phyloP scores from a whole-genome alignment of 345 rosid species.

The Brassica incana region DNA sequence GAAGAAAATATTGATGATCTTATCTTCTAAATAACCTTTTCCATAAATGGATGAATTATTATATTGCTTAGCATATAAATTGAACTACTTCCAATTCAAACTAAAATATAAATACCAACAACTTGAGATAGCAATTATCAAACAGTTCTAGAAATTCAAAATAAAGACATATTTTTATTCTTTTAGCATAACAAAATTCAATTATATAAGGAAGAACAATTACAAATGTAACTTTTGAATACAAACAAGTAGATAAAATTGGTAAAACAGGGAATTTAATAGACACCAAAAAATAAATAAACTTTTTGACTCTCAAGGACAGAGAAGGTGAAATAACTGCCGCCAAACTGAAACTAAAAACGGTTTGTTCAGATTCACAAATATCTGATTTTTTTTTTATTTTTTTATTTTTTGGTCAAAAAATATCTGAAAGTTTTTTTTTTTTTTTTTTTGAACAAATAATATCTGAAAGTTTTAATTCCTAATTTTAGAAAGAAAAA shows the following conservation, averaged over 20 bases:
- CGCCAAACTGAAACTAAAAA: slow-evolving; percentile 7
- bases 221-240: not conserved
- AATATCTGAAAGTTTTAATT: not conserved
- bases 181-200: not conserved
- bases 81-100: not conserved
- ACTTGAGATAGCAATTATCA: not conserved
- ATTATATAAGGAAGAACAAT: not conserved
- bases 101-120: slow-evolving; percentile 12
- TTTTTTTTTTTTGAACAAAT: too few relatives aligned
- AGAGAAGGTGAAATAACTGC: slow-evolving; percentile 10
- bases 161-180: not conserved
- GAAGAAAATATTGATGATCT: not conserved
- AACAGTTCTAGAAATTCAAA: not conserved
- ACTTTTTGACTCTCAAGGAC: not conserved
- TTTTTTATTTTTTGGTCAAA: too few relatives aligned
- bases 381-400: not conserved
- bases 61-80: not conserved
- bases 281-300: not conserved
- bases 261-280: not conserved
- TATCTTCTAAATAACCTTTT: not conserved
- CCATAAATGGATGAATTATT: not conserved
- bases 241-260: not conserved
- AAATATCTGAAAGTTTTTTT: too few relatives aligned
- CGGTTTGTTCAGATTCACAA: slow-evolving; percentile 11
- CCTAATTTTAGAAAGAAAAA: not conserved